Evolutionary conservation across 352 stramenopile species (phyloP).

Genomic region (Phytophthora citricola): DNA sequence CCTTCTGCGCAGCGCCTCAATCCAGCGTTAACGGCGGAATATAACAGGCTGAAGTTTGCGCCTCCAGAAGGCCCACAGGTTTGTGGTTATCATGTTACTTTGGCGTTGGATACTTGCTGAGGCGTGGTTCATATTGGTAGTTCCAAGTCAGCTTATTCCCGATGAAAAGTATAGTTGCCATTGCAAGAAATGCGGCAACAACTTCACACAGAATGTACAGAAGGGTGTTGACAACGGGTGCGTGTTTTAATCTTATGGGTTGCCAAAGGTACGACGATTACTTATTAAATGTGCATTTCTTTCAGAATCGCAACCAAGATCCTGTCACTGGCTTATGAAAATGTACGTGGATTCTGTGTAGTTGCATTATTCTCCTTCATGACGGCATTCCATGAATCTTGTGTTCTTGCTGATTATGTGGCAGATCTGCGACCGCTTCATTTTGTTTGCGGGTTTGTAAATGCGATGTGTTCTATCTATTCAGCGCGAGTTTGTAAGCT

Average conservation of each 20-base stretch:
- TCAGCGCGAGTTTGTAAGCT: not conserved
- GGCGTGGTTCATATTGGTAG: slow-evolving; percentile 30
- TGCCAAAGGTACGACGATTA: not conserved
- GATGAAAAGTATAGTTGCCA: slow-evolving; percentile 86
- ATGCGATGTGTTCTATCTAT: not conserved
- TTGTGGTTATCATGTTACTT: not conserved
- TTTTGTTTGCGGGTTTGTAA: slow-evolving; percentile 76
- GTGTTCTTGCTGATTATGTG: slow-evolving; percentile 15
- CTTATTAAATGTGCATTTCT: slow-evolving; percentile 2
- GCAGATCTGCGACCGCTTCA: slow-evolving; percentile 83
- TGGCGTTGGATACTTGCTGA: slow-evolving; percentile 1
- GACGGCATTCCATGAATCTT: slow-evolving; percentile 7
- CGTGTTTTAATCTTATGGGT: slow-evolving; percentile 7
- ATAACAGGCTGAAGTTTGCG: slow-evolving; percentile 75
- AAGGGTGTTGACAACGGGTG: slow-evolving; percentile 91
- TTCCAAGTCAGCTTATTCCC: slow-evolving; percentile 88
- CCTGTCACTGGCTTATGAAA: slow-evolving; percentile 85
- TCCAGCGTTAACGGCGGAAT: slow-evolving; percentile 42
- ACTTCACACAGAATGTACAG: slow-evolving; percentile 82
- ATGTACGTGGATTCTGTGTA: slow-evolving; percentile 45
- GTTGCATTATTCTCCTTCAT: not conserved
- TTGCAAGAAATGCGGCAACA: slow-evolving; percentile 64
- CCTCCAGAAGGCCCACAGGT: slow-evolving; percentile 81
- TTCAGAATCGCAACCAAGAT: slow-evolving; percentile 87
- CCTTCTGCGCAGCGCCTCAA: slow-evolving; percentile 46